phyloP scores from a whole-genome alignment of 345 rosid species.

The Syzygium oleosum region DNA sequence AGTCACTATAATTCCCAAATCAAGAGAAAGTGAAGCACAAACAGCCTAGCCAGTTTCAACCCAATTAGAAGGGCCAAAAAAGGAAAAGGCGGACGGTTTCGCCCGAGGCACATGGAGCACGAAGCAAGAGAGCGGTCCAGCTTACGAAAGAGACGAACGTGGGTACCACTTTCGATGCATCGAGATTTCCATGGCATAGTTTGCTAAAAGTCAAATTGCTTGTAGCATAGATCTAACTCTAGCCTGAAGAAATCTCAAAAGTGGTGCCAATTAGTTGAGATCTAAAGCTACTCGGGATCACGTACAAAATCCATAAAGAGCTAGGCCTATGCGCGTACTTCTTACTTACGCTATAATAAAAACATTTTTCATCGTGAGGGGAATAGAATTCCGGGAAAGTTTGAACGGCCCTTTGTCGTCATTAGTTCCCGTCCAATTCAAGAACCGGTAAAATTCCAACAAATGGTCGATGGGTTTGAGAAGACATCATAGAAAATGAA shows the following conservation, averaged over 20 bases:
- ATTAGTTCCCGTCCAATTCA: background rate
- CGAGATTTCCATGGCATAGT: background rate
- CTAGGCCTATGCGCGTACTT: background rate
- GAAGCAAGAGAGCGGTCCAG: background rate
- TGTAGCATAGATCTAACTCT: background rate
- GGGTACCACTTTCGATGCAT: background rate
- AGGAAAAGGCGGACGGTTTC: background rate
- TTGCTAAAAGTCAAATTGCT: background rate
- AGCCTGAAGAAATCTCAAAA: background rate
- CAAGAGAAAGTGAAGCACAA: background rate
- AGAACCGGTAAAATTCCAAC: background rate
- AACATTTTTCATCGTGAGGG: background rate
- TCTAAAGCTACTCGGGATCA: background rate
- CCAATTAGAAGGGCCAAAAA: background rate
- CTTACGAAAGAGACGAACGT: background rate
- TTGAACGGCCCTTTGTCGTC: background rate
- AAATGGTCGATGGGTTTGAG: background rate
- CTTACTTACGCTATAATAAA: background rate
- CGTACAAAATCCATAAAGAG: background rate
- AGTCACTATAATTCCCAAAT: background rate
- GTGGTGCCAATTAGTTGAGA: background rate
- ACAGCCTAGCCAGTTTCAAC: background rate
- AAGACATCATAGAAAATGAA: background rate
- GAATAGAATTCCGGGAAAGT: background rate
- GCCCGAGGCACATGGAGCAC: background rate